phyloP scores from a whole-genome alignment of 257 asterid species.

The Solanum virginianum region DNA sequence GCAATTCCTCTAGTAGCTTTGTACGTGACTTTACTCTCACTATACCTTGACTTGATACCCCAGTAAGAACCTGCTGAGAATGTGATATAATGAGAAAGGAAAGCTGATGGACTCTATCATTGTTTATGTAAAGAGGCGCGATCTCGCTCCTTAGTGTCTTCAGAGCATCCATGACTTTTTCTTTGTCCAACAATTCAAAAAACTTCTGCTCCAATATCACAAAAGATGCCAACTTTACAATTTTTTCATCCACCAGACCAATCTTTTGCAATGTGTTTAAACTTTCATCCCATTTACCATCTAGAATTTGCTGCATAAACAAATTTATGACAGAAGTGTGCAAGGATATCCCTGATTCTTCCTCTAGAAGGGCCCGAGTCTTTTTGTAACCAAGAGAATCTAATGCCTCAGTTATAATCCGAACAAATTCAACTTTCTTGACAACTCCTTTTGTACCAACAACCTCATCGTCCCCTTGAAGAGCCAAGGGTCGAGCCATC shows the following conservation, averaged over 20 bases:
- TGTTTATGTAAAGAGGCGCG: slow-evolving; percentile 41
- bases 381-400: slow-evolving; percentile 70
- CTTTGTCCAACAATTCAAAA: slow-evolving; percentile 50
- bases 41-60: slow-evolving; percentile 19
- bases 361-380: slow-evolving; percentile 53
- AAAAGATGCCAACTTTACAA: slow-evolving; percentile 51
- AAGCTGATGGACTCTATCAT: slow-evolving; percentile 48
- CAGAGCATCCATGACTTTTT: slow-evolving; percentile 61
- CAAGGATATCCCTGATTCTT: slow-evolving; percentile 64
- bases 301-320: slow-evolving; percentile 60
- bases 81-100: slow-evolving; percentile 46
- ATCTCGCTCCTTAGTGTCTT: slow-evolving; percentile 65
- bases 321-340: slow-evolving; percentile 43
- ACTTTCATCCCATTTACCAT: slow-evolving; percentile 84
- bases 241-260: slow-evolving; percentile 40
- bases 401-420: slow-evolving; percentile 69
- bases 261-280: slow-evolving; percentile 35
- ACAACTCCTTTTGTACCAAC: slow-evolving; percentile 65
- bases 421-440: slow-evolving; percentile 61
- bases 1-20: slow-evolving; percentile 55
- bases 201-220: slow-evolving; percentile 77
- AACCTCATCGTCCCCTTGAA: slow-evolving; percentile 57
- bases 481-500: slow-evolving; percentile 54
- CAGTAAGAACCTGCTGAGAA: slow-evolving; percentile 20
- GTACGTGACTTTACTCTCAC: slow-evolving; percentile 33